Base-by-base conservation (phyloP, 148 eudicot species). In the Camellia lanceoleosa region DNA sequence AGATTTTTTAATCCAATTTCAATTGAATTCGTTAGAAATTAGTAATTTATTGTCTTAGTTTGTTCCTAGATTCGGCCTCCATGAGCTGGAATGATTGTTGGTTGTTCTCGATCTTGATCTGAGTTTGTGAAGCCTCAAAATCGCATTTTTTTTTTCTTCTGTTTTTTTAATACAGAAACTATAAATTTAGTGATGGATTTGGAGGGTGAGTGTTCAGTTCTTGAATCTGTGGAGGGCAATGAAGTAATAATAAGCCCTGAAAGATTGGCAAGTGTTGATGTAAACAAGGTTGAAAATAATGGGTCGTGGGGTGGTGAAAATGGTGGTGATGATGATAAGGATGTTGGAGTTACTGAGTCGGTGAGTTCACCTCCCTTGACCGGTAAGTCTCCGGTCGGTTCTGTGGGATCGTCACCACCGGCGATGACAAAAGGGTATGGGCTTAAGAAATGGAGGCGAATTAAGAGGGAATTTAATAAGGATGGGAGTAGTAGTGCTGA, bases 391-490 rank as follows among this genome's bases (percentile, higher is more conserved):
- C 66, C 81, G 30, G 84, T 62, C 9, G 74, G 64, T 63, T 76
- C 83, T 30, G 73, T 72, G 5, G 66, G 61, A 6, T 43, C 75
- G 3, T 79, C 87, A 5, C 77, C 90, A 5, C 80, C 73, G 47
- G 63, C 74, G 7, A 8, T 82, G 13, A 76, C 78, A 68, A 93
- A 93, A 82, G 97, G 97, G 67, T 70, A 30, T 18, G 97, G 98
- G 18, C 78, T 95, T 81, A 95, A 82, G 89, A 95, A 93, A 77
- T 93, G 98, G 98, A 87, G 88, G 68, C 85, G 98, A 87, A 84
- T 90, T 71, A 87, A 72, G 71, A 84, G 98, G 81, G 92, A 86
- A 12, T 38, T 74, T 41, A 47, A 13, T 66, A 85, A 77, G 81
- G 91, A 89, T n/a, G 85, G 87, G 49, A 83, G 58, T 52, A 63